Base-by-base conservation (phyloP, 345 rosid genomes). In the Camelina neglecta region DNA sequence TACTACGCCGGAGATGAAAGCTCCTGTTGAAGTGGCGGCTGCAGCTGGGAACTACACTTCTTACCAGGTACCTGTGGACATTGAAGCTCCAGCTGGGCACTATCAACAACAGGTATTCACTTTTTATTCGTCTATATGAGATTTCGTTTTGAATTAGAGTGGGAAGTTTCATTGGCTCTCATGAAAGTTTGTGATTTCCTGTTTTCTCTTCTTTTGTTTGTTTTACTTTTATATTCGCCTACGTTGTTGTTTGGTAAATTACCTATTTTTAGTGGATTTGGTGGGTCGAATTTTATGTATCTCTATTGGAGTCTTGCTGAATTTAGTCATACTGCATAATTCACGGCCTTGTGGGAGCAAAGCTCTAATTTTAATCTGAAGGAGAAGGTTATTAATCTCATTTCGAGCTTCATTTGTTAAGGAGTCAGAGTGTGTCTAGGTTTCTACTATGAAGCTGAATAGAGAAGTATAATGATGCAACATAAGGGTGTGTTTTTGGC, bases 1-100 rank as follows among this genome's bases (percentile, higher is more conserved):
- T 9, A 86, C 86, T 4, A 79, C 89, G 0, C 99, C 99, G 1
- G 98, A 89, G 86, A 89, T 90, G 87, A 89, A 86, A 81, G 90
- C 89, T 38, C 88, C 96, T 0, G 96, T 87, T 16, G 99, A 90
- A 69, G 84, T 90, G 66, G 96, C 93, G 18, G 93, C 88, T 1
- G 90, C 91, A 2, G 92, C 89, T 11, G 93, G 85, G 42, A 89
- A 78, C 69, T 95, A 81, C 50, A 87, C 66, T 44, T 60, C 92
- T 65, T 92, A 85, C 72, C 93, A 86, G 77, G 54, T 18, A 31
- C 60, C 70, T 69, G 79, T 35, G 55, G 86, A 81, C 55, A 81
- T 66, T 36, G 93, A 90, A 67, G 78, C 71, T 36, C 60, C 86
- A 7, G 29, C 38, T 4, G 83, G 54, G n/a, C 83, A 84, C 47